A percentile compares a stretch with the other conserved stretches of the same genome.
These are phyloP conservation scores for Exophiala calicioides DNA, from an alignment of 2,329 filamentous ascomycete genomes.

Conservation along the genomic window DNA sequence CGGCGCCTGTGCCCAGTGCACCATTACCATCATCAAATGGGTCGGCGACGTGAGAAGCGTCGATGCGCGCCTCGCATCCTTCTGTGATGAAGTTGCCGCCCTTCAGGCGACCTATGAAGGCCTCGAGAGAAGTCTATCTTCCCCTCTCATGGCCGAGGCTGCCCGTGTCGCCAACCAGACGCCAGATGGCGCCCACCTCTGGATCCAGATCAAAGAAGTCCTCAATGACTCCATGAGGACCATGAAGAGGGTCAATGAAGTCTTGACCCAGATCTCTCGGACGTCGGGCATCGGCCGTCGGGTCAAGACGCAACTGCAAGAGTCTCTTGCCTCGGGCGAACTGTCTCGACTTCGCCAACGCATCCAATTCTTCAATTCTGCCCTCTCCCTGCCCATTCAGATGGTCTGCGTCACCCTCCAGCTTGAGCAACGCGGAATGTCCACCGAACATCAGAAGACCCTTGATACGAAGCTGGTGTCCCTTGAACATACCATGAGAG, in stretches of 20 bases:
- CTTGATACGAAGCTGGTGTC: slow-evolving; percentile 19
- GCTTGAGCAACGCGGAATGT: slow-evolving; percentile 28
- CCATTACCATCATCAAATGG: slow-evolving; percentile 29
- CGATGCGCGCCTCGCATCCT: slow-evolving; percentile 25
- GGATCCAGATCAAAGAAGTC: slow-evolving; percentile 24
- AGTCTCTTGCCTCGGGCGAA: slow-evolving; percentile 25
- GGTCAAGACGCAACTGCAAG: slow-evolving; percentile 25
- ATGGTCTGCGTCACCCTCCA: slow-evolving; percentile 31
- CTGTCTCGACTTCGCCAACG: slow-evolving; percentile 29
- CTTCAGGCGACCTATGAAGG: slow-evolving; percentile 27
- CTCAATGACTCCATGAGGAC: slow-evolving; percentile 27
- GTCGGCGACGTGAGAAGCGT: slow-evolving; percentile 26
- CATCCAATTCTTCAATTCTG: slow-evolving; percentile 28
- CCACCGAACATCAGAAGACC: slow-evolving; percentile 18
- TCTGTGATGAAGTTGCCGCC: slow-evolving; percentile 26
- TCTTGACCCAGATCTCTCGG: slow-evolving; percentile 22
- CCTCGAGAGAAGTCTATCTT: slow-evolving; percentile 24
- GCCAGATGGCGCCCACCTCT: slow-evolving; percentile 26
- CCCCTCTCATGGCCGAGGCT: slow-evolving; percentile 26
- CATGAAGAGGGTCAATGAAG: slow-evolving; percentile 26
- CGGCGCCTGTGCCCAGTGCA: slow-evolving; percentile 23
- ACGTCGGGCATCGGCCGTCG: slow-evolving; percentile 19
- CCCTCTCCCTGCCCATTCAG: slow-evolving; percentile 28
- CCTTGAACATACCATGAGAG: slow-evolving; percentile 19
- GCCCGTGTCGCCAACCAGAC: slow-evolving; percentile 27